Evolutionary conservation across 2,329 filamentous ascomycete species (phyloP), one percentile per base, ranked within the genome.

Genomic region (Hirsutella rhossiliensis): DNA sequence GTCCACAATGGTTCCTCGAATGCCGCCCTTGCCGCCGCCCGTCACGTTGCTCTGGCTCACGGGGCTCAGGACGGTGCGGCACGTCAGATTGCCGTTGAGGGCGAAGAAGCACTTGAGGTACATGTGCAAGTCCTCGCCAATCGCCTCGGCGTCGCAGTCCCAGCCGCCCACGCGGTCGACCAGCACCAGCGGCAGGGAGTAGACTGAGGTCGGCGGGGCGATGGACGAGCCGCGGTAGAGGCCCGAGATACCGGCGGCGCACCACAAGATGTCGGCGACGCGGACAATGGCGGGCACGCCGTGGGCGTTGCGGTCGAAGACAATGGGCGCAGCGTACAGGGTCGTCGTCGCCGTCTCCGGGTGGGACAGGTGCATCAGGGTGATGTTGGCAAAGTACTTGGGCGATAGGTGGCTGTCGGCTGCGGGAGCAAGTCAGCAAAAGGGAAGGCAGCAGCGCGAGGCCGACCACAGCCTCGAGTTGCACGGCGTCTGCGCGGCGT

Each of bases 31-130:
- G 11, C 72, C 71, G 31, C 75, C 73, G 38, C 76, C 79, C 41
- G 76, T 77, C 42, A 85, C 78, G 53, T 86, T 85, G 62, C 73
- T 84, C 58, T 85, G 82, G 62, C 81, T 85, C 46, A 84, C 80
- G 2, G 82, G 81, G 48, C 78, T 80, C 52, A 80, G 65, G 28
- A 87, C 71, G 4, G 80, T 76, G 41, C 74, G 71, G 40, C 75
- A 74, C 12, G 78, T 78, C 43, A 86, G 57, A 56, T 84, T 78
- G 3, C 82, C 82, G 48, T 82, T 82, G 17, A 84, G 71, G 1
- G 80, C 78, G 50, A 86, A 86, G 65, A 86, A 86, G 59, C 80
- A 85, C 67, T 86, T 86, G 49, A 86, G 69, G 56, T 83, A 83
- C 82, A 86, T 86, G 64, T 87, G 82, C 55, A 86, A 62, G 55